Conservation (phyloP, 2,329 filamentous ascomycete species). For the Septoria petroselini region DNA sequence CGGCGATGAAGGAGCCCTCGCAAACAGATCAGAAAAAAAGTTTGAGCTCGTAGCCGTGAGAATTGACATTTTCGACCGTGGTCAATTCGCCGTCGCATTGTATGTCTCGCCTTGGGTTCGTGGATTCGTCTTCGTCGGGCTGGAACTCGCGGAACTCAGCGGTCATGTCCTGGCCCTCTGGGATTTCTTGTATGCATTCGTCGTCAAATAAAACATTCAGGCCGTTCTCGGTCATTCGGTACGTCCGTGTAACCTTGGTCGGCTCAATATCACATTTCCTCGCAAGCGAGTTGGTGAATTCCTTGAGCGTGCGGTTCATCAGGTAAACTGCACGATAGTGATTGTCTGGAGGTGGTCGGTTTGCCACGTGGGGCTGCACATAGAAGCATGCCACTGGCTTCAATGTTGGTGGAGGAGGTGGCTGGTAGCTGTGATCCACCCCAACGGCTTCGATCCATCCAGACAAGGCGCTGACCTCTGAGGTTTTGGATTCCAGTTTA, state of each 20-base stretch:
- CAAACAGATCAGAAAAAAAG: slow-evolving; percentile 44
- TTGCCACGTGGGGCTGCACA: slow-evolving; percentile 57
- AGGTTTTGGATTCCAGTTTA: slow-evolving; percentile 56
- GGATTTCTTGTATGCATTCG: slow-evolving; percentile 76
- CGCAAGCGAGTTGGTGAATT: slow-evolving; percentile 70
- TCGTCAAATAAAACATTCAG: slow-evolving; percentile 86
- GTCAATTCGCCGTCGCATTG: slow-evolving; percentile 50
- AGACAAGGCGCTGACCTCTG: slow-evolving; percentile 63
- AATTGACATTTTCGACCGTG: slow-evolving; percentile 44
- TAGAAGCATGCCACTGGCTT: slow-evolving; percentile 90
- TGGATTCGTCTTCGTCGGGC: slow-evolving; percentile 41
- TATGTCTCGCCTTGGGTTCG: slow-evolving; percentile 48
- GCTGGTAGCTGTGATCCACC: slow-evolving; percentile 80
- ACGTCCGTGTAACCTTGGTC: slow-evolving; percentile 64
- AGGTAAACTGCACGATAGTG: slow-evolving; percentile 86
- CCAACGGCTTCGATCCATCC: slow-evolving; percentile 90
- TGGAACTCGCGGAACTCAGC: slow-evolving; percentile 65
- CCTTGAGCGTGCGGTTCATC: slow-evolving; percentile 68
- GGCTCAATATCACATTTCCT: slow-evolving; percentile 78
- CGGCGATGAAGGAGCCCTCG: slow-evolving; percentile 9
- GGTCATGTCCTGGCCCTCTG: slow-evolving; percentile 87
- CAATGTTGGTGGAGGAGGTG: slow-evolving; percentile 67
- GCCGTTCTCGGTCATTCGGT: slow-evolving; percentile 70
- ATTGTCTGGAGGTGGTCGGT: slow-evolving; percentile 51
- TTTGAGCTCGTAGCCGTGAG: slow-evolving; percentile 49